Conservation (phyloP, 192 early-diverging fungal species). For the Umbelopsis ramanniana region DNA sequence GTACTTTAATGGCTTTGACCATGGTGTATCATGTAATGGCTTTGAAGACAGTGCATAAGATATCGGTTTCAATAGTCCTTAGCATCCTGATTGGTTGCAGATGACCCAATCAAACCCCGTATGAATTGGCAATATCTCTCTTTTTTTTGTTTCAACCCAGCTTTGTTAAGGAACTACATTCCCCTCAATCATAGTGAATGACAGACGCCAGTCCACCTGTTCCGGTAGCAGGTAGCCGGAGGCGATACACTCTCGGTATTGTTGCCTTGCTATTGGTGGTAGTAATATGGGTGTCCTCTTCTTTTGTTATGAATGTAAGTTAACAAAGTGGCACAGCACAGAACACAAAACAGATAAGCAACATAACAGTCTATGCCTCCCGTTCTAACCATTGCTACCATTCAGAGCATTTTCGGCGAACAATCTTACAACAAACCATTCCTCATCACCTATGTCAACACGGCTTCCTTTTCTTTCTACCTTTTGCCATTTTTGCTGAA, state of each 20-base stretch:
- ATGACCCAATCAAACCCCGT: background rate
- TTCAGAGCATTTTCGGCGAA: constrained; percentile 69
- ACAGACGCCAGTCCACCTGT: background rate
- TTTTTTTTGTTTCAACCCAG: background rate
- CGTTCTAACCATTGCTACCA: background rate
- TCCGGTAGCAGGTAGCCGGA: constrained; percentile 10
- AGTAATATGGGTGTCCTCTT: constrained; percentile 78
- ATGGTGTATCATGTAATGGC: too few species aligned
- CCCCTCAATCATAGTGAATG: constrained; percentile 2
- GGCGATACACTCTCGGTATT: constrained; percentile 67
- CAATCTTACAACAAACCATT: constrained; percentile 76
- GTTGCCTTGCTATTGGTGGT: constrained; percentile 69
- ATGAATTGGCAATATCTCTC: background rate
- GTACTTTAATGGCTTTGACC: too few species aligned
- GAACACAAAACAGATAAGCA: background rate
- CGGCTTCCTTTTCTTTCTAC: constrained; percentile 76
- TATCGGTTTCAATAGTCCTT: background rate
- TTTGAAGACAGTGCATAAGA: too few species aligned
- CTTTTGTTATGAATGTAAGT: constrained; percentile 76
- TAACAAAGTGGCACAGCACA: background rate
- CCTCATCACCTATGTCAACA: constrained; percentile 80
- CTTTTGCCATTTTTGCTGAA: constrained; percentile 49
- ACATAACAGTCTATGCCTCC: background rate
- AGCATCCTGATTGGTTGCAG: background rate
- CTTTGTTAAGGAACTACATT: background rate